Conservation (phyloP, 306 rosid genomes). For the Quercus robur region DNA sequence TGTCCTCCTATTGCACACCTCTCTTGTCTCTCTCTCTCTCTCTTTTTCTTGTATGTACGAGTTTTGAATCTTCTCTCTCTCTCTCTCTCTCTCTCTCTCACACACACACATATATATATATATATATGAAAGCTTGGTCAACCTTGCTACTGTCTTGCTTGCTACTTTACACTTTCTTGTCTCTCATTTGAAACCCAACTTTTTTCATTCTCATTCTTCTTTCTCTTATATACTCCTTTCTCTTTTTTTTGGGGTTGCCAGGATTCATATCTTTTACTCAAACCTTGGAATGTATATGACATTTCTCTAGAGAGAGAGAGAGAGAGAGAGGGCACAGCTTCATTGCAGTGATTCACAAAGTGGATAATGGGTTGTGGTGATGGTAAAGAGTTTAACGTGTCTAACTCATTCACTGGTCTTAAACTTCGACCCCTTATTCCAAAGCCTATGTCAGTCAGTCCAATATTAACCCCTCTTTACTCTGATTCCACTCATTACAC, state of each 20-base stretch:
- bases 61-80: too few species aligned
- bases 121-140: neutral
- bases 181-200: neutral
- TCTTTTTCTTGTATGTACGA: too few species aligned
- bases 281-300: neutral
- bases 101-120: too few species aligned
- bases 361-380: neutral
- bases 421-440: constrained; percentile 24
- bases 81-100: too few species aligned
- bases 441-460: constrained; percentile 24
- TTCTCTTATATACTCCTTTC: neutral
- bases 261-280: neutral
- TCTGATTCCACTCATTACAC: constrained; percentile 35
- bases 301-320: neutral
- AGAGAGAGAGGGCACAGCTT: neutral
- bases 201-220: neutral
- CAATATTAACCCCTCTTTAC: constrained; percentile 24
- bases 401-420: constrained; percentile 29
- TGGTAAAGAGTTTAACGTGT: constrained; percentile 20
- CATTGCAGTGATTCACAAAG: neutral
- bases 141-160: neutral
- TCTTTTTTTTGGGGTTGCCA: neutral
- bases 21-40: neutral
- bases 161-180: neutral
- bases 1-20: neutral